These are phyloP conservation scores for Lasiosphaeria ovina DNA, from an alignment of 495 filamentous ascomycete genomes.

Conservation along the genomic window DNA sequence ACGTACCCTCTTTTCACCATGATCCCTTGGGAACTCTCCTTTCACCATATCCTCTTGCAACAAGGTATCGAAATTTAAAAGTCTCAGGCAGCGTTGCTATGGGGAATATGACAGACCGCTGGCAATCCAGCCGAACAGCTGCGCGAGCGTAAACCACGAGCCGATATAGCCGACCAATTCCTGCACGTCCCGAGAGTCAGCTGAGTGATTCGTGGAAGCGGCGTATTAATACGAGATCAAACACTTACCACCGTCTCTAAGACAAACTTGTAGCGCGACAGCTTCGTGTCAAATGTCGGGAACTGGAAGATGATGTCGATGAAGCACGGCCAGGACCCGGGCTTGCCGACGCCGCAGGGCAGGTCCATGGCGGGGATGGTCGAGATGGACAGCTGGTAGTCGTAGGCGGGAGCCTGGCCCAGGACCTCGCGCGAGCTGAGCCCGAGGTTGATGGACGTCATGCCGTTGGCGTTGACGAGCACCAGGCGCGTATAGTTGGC, in stretches of 20 bases:
- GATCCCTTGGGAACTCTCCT: too few species aligned
- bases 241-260: slow-evolving; percentile 9
- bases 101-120: too few species aligned
- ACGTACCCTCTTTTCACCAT: too few species aligned
- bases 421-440: slow-evolving; percentile 11
- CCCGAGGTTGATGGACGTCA: slow-evolving; percentile 19
- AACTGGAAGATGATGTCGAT: slow-evolving; percentile 15
- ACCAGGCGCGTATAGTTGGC: slow-evolving; percentile 15
- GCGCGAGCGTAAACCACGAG: too few species aligned
- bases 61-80: too few species aligned
- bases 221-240: too few species aligned
- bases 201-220: too few species aligned
- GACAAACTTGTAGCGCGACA: slow-evolving; percentile 10
- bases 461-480: slow-evolving; percentile 22
- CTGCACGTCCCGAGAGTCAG: too few species aligned
- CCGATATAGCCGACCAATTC: too few species aligned
- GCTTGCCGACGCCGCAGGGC: slow-evolving; percentile 9
- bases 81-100: too few species aligned
- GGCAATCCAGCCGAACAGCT: too few species aligned
- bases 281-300: slow-evolving; percentile 18
- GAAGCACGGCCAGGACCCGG: slow-evolving; percentile 9
- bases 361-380: slow-evolving; percentile 13
- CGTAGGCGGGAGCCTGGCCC: slow-evolving; percentile 12
- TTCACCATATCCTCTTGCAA: too few species aligned
- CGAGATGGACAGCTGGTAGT: slow-evolving; percentile 19